These are phyloP conservation scores for Oenanthe javanica DNA, from an alignment of 140 eudicot genomes.

Conservation along the genomic window DNA sequence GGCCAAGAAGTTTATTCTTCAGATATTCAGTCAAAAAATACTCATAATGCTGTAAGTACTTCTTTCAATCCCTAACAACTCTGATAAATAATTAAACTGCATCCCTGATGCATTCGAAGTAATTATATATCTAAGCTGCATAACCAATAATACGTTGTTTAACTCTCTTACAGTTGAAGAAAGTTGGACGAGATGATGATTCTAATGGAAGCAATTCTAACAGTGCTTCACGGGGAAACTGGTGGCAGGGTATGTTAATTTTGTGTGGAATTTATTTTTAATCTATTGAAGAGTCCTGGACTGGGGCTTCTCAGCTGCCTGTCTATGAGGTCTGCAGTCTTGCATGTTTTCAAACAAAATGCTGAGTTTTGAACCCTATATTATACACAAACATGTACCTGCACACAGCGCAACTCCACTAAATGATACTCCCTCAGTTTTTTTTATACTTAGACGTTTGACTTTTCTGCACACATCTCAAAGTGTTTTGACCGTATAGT, in stretches of 20 bases:
- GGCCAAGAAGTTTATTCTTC: constrained; percentile 82
- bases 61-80: not conserved
- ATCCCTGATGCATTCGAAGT: not conserved
- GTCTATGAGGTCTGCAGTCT: not conserved
- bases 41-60: constrained; percentile 34
- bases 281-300: not conserved
- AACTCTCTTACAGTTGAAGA: constrained; percentile 32
- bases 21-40: constrained; percentile 24
- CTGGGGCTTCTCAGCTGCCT: not conserved
- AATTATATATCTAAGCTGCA: not conserved
- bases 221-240: constrained; percentile 74
- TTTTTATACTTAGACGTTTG: too few species aligned
- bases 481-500: too few species aligned
- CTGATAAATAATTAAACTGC: not conserved
- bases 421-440: too few species aligned
- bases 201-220: constrained; percentile 29
- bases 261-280: not conserved
- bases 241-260: constrained; percentile 82
- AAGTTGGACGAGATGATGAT: constrained; percentile 55
- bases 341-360: not conserved
- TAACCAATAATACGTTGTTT: not conserved
- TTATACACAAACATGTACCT: not conserved
- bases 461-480: too few species aligned
- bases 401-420: too few species aligned
- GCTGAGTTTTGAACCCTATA: not conserved